Evolutionary conservation across 805 yeast species (phyloP), one percentile per base, ranked within the genome.

Genomic region (Pichia sporocuriosa): DNA sequence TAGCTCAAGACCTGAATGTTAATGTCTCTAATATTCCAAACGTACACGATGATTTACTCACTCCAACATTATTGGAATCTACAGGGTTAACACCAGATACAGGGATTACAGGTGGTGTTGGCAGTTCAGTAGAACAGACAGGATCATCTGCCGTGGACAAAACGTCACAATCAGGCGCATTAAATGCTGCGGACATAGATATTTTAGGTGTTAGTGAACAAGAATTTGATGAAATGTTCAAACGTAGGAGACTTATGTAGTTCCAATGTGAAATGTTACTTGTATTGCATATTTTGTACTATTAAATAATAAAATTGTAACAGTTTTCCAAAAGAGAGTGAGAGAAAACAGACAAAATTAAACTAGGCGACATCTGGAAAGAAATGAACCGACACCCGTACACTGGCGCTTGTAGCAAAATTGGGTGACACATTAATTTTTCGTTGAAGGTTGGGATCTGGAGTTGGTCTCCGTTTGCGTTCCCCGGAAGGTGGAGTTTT

Each of bases 221-320:
- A 1, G 50, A 48, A n/a, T 46, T 27, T 40, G 51, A 46, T 16
- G 45, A 40, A 31, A 39, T 42, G 24, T 35, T 43, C 7, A 50
- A 50, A 33, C n/a, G n/a, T n/a, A n/a, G n/a, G n/a, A 43, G 48
- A 28, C 46, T 41, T 25, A 45, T 42, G 22, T 32, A 40, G n/a
- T 17, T 45, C 25, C 47, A 39, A 41, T 16, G 15, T 31, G 23
- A 32, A n/a, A 4, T 22, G 22, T 8, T 11, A 24, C 13, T 26
- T 12, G 10, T 26, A 26, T 5, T 13, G 29, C 15, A 26, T 26
- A 26, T 11, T 33, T 33, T 23, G 28, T 33, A 22, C 15, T 17
- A 17, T 31, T 6, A 16, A 31, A 12, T 16, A 31, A 16, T 29
- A 7, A n/a, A n/a, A n/a, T n/a, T n/a, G n/a, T n/a, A n/a, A n/a